Base-by-base conservation (phyloP, 2,329 filamentous ascomycete genomes). In the Aureobasidium sp. region DNA sequence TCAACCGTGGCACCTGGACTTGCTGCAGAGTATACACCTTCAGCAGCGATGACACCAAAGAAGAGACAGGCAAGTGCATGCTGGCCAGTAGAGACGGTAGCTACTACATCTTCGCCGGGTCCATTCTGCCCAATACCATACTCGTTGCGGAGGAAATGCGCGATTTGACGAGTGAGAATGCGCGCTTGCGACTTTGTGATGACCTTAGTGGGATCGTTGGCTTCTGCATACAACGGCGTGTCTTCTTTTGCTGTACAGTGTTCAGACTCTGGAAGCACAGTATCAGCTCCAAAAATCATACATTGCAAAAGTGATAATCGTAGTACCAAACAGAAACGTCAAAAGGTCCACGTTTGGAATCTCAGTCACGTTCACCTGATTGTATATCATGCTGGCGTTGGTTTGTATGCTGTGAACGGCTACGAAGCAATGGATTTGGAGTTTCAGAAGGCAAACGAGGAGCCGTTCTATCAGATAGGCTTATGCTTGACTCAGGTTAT, bases 11-110 rank as follows among this genome's bases (percentile, higher is more conserved):
- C 78, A 0, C 78, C 75, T 0, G 81, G 75, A 50, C 77, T 81
- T 0, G 81, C 81, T 5, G 81, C 79, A 6, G 81, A 82, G 66
- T 83, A 86, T 29, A 86, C 77, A 21, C 83, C 84, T 1, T 80
- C 83, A 2, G 83, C 82, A 3, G 81, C 83, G 49, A 86, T 75
- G 58, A 84, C 78, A 15, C 79, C 81, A 65, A 78, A 86, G 67
- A 83, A 82, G 1, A 83, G 65, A 11, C 78, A 74, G 0, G 82
- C 78, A 0, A 86, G 73, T 5, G 84, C 74, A 49, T 79, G 78
- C 65, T 86, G 81, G 2, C 84, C 84, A 0, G 79, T 79, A 0
- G 81, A 83, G 32, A 86, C 78, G 21, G 79, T 76, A 4, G 84
- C 79, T 15, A 85, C 80, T 5, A 85, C 78, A 65, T 85, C 81